phyloP scores from a whole-genome alignment of 208 protist genomes.

The Strigomonas culicis region DNA sequence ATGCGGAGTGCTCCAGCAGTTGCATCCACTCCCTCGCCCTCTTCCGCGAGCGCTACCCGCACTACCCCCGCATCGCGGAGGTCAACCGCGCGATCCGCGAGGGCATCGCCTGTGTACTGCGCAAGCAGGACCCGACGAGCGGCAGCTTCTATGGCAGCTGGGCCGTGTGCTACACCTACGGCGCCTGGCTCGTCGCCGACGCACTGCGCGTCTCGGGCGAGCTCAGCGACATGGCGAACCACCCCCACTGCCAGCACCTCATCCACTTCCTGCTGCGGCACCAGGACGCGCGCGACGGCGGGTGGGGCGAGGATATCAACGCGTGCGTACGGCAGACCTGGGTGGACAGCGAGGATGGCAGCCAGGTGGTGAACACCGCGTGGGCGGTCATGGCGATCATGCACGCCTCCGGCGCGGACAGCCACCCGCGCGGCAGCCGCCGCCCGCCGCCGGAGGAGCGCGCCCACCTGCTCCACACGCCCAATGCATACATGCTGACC shows the following conservation, averaged over 20 bases:
- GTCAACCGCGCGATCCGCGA: conserved; percentile 85
- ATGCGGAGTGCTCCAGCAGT: conserved; percentile 95
- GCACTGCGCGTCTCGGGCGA: conserved; percentile 84
- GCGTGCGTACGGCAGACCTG: conserved; percentile 88
- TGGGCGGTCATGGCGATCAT: conserved; percentile 96
- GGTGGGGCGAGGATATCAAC: conserved; percentile 95
- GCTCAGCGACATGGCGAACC: conserved; percentile 59
- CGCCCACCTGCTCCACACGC: not conserved
- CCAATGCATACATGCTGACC: conserved; percentile 15
- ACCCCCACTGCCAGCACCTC: conserved; percentile 73
- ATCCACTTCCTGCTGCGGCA: conserved; percentile 92
- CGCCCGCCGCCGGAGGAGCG: too few species aligned
- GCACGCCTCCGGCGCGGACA: conserved; percentile 41
- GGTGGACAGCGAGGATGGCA: conserved; percentile 77
- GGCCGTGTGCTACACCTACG: conserved; percentile 98
- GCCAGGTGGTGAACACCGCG: conserved; percentile 95
- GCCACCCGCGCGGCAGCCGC: not conserved
- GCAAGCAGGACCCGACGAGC: conserved; percentile 83
- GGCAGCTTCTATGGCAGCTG: conserved; percentile 95
- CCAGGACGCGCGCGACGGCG: conserved; percentile 90
- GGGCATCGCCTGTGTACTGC: conserved; percentile 85
- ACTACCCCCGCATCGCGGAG: conserved; percentile 80
- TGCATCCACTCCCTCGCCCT: conserved; percentile 91
- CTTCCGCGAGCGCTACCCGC: conserved; percentile 89
- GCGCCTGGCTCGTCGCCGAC: conserved; percentile 94